These are phyloP conservation scores for Ophiorrhiza pumila DNA, from an alignment of 257 asterid species.

Conservation along the genomic window DNA sequence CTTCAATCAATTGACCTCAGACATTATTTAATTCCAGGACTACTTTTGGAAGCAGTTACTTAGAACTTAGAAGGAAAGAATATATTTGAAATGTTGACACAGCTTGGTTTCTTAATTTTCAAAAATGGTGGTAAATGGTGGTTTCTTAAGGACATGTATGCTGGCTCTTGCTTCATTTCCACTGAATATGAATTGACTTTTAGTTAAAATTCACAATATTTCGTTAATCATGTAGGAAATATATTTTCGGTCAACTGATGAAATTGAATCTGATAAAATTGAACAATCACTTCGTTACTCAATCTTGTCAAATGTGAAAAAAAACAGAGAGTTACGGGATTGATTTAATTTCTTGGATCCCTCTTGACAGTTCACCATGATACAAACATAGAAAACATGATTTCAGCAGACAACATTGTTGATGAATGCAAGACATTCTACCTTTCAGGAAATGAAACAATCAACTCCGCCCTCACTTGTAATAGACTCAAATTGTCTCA, in stretches of 20 bases:
- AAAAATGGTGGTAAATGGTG: slow-evolving; percentile 6
- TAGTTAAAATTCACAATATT: not conserved
- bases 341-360: slow-evolving; percentile 59
- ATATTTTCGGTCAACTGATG: slow-evolving; percentile 30
- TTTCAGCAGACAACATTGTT: slow-evolving; percentile 38
- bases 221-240: slow-evolving; percentile 19
- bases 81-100: slow-evolving; percentile 40
- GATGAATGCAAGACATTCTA: slow-evolving; percentile 66
- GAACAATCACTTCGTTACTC: slow-evolving; percentile 34
- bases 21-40: slow-evolving; percentile 62
- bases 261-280: slow-evolving; percentile 35
- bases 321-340: slow-evolving; percentile 31
- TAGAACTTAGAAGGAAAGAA: slow-evolving; percentile 52
- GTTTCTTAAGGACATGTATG: slow-evolving; percentile 14
- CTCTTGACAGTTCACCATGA: slow-evolving; percentile 38
- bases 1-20: slow-evolving; percentile 43
- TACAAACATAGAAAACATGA: slow-evolving; percentile 17
- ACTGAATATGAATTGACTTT: too few relatives aligned
- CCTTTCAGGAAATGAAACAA: slow-evolving; percentile 57
- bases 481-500: too few relatives aligned
- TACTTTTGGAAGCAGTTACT: slow-evolving; percentile 61
- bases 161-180: not conserved
- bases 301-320: slow-evolving; percentile 32
- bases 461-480: slow-evolving; percentile 41
- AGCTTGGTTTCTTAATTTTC: slow-evolving; percentile 22